Percentiles rank a stretch among this genome's conserved stretches.
phyloP scores from a whole-genome alignment of 2,329 filamentous ascomycete genomes.

The Ophidiomyces ophidiicola region DNA sequence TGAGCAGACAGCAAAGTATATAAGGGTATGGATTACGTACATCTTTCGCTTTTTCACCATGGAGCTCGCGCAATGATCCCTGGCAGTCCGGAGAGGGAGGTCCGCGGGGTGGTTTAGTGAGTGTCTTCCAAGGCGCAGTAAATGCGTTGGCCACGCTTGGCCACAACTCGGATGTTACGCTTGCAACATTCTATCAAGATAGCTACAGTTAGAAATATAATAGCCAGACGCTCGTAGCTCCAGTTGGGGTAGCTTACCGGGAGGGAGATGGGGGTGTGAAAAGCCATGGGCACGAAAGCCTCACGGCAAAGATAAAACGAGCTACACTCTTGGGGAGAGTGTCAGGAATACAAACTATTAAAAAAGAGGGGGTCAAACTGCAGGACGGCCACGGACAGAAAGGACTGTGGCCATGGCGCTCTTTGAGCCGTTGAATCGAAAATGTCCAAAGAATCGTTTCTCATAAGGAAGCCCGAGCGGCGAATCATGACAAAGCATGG shows the following conservation, averaged over 20 bases:
- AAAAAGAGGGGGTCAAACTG: not conserved
- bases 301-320: constrained; percentile 3
- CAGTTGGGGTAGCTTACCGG: constrained; percentile 33
- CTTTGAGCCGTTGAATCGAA: constrained; percentile 1
- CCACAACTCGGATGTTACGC: constrained; percentile 34
- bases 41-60: constrained; percentile 1
- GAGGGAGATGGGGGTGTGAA: constrained; percentile 38
- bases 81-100: constrained; percentile 7
- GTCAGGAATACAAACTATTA: not conserved
- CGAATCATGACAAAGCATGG: constrained; percentile 12
- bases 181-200: constrained; percentile 33
- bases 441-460: not conserved
- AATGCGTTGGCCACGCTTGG: constrained; percentile 33
- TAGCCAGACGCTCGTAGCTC: too few relatives aligned
- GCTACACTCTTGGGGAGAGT: not conserved
- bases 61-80: not conserved
- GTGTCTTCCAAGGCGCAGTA: constrained; percentile 26
- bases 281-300: constrained; percentile 36
- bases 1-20: not conserved
- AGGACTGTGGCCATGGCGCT: constrained; percentile 7
- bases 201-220: not conserved
- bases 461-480: constrained; percentile 5
- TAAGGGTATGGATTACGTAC: constrained; percentile 6
- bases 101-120: constrained; percentile 17
- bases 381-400: not conserved